phyloP scores from a whole-genome alignment of 2,329 filamentous ascomycete genomes.

The Colletotrichum truncatum region DNA sequence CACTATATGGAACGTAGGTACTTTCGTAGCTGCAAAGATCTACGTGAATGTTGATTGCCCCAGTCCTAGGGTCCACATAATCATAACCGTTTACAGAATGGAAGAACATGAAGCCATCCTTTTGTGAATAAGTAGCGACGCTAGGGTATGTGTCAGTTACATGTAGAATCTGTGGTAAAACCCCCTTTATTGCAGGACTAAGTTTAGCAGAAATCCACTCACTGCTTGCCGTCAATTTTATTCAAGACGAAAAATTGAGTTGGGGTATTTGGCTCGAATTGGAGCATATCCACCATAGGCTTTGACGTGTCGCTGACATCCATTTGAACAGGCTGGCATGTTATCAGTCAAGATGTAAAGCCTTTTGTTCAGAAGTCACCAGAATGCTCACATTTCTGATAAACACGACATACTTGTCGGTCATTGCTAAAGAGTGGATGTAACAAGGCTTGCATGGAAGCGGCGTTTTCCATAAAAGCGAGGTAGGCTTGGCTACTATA shows the following conservation, averaged over 20 bases:
- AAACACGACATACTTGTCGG: slow-evolving; percentile 29
- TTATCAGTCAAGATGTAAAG: background rate
- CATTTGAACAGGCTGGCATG: slow-evolving; percentile 27
- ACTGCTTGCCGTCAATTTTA: slow-evolving; percentile 28
- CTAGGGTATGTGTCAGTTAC: background rate
- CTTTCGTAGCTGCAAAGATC: slow-evolving; percentile 32
- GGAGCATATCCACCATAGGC: slow-evolving; percentile 24
- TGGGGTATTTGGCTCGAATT: slow-evolving; percentile 19
- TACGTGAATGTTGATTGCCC: slow-evolving; percentile 27
- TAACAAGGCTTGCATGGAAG: slow-evolving; percentile 31
- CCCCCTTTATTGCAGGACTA: too few relatives aligned
- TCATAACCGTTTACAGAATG: slow-evolving; percentile 34
- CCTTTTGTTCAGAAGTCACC: background rate
- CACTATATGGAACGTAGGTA: slow-evolving; percentile 19
- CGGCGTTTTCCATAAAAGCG: slow-evolving; percentile 29
- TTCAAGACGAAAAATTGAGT: slow-evolving; percentile 32
- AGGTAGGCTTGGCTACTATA: slow-evolving; percentile 17
- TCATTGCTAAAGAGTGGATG: slow-evolving; percentile 31
- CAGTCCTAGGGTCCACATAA: slow-evolving; percentile 20
- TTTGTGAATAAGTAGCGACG: slow-evolving; percentile 21
- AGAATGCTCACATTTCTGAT: slow-evolving; percentile 25
- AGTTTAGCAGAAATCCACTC: background rate
- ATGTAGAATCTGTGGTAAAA: background rate
- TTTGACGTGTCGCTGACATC: slow-evolving; percentile 33
- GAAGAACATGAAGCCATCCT: slow-evolving; percentile 30